These are phyloP conservation scores for Trichoderma hamatum DNA, from an alignment of 2,329 filamentous ascomycete species.

Conservation along the genomic window DNA sequence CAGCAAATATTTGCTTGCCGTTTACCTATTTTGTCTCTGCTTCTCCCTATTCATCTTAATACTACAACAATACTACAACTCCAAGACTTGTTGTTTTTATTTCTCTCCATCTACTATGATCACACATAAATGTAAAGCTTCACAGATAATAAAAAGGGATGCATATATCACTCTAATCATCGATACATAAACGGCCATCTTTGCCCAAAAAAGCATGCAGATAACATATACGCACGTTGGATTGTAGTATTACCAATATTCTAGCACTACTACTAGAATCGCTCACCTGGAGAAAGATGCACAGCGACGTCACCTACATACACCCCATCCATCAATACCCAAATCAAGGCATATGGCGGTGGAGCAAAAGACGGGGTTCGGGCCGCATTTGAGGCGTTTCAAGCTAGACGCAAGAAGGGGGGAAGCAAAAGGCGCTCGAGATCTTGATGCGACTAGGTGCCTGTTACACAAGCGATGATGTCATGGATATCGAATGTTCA, in stretches of 20 bases:
- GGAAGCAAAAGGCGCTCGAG: neutral
- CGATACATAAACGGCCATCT: neutral
- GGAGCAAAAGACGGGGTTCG: neutral
- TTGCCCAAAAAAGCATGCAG: neutral
- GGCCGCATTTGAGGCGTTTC: constrained; percentile 20
- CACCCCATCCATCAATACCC: neutral
- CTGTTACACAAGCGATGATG: constrained; percentile 4
- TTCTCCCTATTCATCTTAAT: neutral
- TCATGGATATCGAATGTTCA: neutral
- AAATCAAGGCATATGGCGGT: neutral
- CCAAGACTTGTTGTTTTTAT: neutral
- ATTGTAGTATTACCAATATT: neutral
- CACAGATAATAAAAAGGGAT: neutral
- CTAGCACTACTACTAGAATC: neutral
- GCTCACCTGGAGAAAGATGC: neutral
- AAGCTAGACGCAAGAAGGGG: neutral
- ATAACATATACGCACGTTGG: neutral
- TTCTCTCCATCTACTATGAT: neutral
- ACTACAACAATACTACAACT: neutral
- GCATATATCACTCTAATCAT: neutral
- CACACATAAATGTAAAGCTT: neutral
- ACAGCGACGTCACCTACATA: constrained; percentile 17
- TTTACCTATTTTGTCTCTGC: neutral
- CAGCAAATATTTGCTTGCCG: neutral
- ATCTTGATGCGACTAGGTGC: constrained; percentile 6